Evolutionary conservation across 352 stramenopile species (phyloP).

Genomic region (Pythium oligandrum): DNA sequence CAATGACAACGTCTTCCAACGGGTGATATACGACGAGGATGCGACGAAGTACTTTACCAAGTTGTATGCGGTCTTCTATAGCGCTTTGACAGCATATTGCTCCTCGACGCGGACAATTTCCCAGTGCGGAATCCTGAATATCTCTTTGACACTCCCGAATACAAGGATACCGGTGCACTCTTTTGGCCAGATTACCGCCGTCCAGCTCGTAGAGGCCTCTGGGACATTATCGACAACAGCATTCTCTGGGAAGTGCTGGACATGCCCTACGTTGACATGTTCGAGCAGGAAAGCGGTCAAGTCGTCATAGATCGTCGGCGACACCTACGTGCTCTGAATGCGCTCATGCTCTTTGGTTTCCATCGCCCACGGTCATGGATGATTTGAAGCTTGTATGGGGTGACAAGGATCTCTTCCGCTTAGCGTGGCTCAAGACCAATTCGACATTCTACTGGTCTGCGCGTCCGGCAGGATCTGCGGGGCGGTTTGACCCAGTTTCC

Average conservation of each 20-base stretch:
- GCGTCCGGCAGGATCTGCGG: slow-evolving; percentile 11
- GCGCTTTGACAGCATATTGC: slow-evolving; percentile 47
- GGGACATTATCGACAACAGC: slow-evolving; percentile 8
- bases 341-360: slow-evolving; percentile 50
- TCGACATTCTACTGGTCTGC: slow-evolving; percentile 10
- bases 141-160: slow-evolving; percentile 44
- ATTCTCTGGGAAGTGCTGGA: slow-evolving; percentile 62
- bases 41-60: slow-evolving; percentile 52
- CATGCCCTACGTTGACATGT: slow-evolving; percentile 45
- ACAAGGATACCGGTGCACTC: slow-evolving; percentile 32
- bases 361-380: not conserved
- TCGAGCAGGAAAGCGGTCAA: slow-evolving; percentile 69
- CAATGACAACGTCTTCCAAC: slow-evolving; percentile 27
- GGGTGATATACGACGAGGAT: slow-evolving; percentile 40
- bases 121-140: slow-evolving; percentile 47
- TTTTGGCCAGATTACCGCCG: slow-evolving; percentile 74
- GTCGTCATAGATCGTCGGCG: slow-evolving; percentile 48
- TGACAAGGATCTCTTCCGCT: slow-evolving; percentile 22
- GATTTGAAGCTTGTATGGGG: slow-evolving; percentile 21
- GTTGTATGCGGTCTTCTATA: slow-evolving; percentile 66
- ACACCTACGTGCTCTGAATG: slow-evolving; percentile 39
- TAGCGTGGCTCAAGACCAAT: slow-evolving; percentile 15
- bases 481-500: not conserved
- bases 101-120: slow-evolving; percentile 65
- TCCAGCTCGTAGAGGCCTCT: slow-evolving; percentile 7